Conservation (phyloP, 2,329 filamentous ascomycete genomes). For the Colletotrichum cuscutae region DNA sequence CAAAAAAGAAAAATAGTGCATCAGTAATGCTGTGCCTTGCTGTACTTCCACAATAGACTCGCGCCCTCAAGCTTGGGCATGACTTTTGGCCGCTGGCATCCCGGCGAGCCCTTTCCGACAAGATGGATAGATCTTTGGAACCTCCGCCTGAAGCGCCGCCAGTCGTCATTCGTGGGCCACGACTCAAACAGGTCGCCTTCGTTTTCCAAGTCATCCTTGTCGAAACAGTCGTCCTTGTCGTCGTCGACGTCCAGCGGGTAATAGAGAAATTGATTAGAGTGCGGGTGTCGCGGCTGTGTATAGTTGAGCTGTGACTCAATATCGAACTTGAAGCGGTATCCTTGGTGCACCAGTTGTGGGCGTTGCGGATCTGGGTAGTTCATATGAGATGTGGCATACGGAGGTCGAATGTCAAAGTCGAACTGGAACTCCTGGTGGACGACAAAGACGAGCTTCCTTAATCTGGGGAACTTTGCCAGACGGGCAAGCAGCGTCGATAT, state of each 20-base stretch:
- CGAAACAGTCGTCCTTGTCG: conserved; percentile 40
- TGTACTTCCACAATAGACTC: conserved; percentile 36
- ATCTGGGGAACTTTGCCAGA: conserved; percentile 51
- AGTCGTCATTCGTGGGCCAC: conserved; percentile 53
- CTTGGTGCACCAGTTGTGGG: conserved; percentile 54
- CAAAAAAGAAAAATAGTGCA: too few relatives aligned
- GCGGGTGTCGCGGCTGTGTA: conserved; percentile 52
- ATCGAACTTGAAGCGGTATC: conserved; percentile 59
- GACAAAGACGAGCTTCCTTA: conserved; percentile 55
- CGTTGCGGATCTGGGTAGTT: conserved; percentile 37
- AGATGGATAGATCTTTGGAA: conserved; percentile 46
- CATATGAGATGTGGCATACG: conserved; percentile 32
- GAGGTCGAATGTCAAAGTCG: conserved; percentile 49
- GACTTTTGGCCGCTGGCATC: background rate
- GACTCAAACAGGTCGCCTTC: conserved; percentile 46
- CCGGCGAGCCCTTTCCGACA: conserved; percentile 44
- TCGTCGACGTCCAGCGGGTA: conserved; percentile 48
- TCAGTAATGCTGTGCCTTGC: conserved; percentile 26
- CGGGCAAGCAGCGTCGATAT: conserved; percentile 54
- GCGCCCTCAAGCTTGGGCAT: conserved; percentile 35
- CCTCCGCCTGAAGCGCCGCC: conserved; percentile 47
- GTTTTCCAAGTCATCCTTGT: conserved; percentile 36
- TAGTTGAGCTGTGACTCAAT: conserved; percentile 57
- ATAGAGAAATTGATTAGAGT: conserved; percentile 51
- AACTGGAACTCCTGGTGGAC: conserved; percentile 61